Evolutionary conservation across 768 basidiomycete genomes (phyloP).

Genomic region (Panaeolus papilionaceus): DNA sequence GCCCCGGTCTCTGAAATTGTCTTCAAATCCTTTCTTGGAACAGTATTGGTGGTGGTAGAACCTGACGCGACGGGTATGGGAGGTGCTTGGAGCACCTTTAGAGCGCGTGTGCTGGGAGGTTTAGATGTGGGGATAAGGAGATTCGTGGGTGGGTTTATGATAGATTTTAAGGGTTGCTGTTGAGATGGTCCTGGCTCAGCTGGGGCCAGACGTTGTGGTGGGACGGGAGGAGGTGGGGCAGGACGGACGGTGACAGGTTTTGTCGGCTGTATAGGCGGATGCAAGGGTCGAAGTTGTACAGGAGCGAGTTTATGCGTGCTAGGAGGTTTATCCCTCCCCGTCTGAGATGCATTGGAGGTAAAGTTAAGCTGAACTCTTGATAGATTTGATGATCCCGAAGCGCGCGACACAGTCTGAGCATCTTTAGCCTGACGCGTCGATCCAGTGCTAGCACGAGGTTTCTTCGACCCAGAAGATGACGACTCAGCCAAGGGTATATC

Average conservation of each 20-base stretch:
- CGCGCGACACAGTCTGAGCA: background rate
- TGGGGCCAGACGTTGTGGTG: background rate
- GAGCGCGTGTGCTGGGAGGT: background rate
- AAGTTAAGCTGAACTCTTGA: background rate
- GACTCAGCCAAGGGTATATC: background rate
- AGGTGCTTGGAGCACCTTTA: conserved; percentile 31
- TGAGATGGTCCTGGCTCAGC: background rate
- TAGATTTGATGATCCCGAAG: background rate
- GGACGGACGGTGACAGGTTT: background rate
- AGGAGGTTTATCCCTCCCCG: background rate
- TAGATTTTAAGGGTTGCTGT: background rate
- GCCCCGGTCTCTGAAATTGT: conserved; percentile 60
- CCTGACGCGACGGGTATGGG: conserved; percentile 11
- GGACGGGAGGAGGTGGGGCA: background rate
- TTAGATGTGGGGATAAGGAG: background rate
- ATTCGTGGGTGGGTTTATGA: background rate
- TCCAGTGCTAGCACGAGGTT: conserved; percentile 17
- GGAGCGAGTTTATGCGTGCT: background rate
- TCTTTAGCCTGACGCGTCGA: background rate
- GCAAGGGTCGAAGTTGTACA: background rate
- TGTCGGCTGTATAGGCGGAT: background rate
- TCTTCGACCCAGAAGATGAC: background rate
- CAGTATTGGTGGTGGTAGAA: background rate
- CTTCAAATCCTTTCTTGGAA: conserved; percentile 42
- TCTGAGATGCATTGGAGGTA: background rate